Percentiles rank a stretch among this genome's conserved stretches.
These are phyloP conservation scores for Talaromyces atroroseus DNA, from an alignment of 2,329 filamentous ascomycete species.

Conservation along the genomic window DNA sequence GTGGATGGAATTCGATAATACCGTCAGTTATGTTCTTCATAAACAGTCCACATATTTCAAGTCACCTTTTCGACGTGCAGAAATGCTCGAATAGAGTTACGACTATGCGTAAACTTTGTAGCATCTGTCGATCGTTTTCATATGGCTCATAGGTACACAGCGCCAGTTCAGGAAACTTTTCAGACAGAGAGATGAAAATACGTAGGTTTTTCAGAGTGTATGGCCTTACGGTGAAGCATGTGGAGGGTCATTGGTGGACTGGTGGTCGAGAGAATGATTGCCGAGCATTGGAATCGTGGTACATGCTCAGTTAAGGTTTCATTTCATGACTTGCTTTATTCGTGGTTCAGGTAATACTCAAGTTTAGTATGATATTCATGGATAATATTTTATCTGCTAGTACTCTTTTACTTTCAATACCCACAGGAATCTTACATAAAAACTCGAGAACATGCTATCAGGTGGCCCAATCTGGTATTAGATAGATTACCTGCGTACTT, in stretches of 20 bases:
- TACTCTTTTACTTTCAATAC: no score
- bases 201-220: constrained; percentile 4
- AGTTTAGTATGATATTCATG: no score
- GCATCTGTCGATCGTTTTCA: constrained; percentile 7
- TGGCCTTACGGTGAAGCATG: neutral
- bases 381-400: no score
- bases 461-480: no score
- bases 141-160: constrained; percentile 8
- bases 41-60: neutral
- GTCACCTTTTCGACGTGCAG: neutral
- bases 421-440: no score
- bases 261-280: neutral
- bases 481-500: no score
- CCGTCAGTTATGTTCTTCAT: neutral
- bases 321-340: no score
- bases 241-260: constrained; percentile 5
- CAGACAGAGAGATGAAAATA: neutral
- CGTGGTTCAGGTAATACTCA: no score
- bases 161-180: constrained; percentile 6
- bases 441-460: no score
- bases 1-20: neutral
- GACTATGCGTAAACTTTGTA: neutral
- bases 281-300: neutral
- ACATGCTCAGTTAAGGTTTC: neutral
- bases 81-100: neutral